Evolutionary conservation across 441 rosid species (phyloP), one percentile per base, ranked within the genome.

Genomic region (Adansonia madagascariensis): DNA sequence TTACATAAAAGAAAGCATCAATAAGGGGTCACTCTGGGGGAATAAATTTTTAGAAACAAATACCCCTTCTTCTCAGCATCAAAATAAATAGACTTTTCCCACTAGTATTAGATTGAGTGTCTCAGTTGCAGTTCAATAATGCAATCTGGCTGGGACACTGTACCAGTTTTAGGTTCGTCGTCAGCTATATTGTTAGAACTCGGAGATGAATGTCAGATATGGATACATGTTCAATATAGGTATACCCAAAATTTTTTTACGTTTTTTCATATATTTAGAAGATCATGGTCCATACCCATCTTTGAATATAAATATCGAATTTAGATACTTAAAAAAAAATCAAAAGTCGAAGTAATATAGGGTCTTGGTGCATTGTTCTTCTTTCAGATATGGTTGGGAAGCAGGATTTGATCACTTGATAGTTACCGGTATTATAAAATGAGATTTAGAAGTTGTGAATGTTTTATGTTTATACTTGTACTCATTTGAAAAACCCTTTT

Each of bases 61-160:
- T 39, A 39, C 47, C 47, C 22, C 15, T 35, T 35, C 39, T 41
- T 35, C 39, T 41, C 47, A n/a, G 44, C 9, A 39, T 35, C 17
- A 31, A 0, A 27, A 12, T 27, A 12, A 61, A 31, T 6, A n/a
- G 57, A 62, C 8, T 31, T 18, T 35, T 63, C 20, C 11, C 10
- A 62, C 44, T 62, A 14, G 44, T 1, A 14, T 18, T 31, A 62
- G 18, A 57, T 17, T 64, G 20, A 15, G 20, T 64, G 49, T 41
- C 46, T 63, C 69, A 64, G 49, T 15, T 39, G 43, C 69, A 64
- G 69, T 15, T 39, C 69, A 39, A 64, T 39, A 64, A 64, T 64
- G 69, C 69, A 14, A n/a, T 39, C 49, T 41, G 7, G 69, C 22
- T 39, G n/a, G 69, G 47, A 64, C 20, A 57, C 62, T 57, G 62